phyloP scores from a whole-genome alignment of 208 protist genomes.

The Angomonas ambiguus region DNA sequence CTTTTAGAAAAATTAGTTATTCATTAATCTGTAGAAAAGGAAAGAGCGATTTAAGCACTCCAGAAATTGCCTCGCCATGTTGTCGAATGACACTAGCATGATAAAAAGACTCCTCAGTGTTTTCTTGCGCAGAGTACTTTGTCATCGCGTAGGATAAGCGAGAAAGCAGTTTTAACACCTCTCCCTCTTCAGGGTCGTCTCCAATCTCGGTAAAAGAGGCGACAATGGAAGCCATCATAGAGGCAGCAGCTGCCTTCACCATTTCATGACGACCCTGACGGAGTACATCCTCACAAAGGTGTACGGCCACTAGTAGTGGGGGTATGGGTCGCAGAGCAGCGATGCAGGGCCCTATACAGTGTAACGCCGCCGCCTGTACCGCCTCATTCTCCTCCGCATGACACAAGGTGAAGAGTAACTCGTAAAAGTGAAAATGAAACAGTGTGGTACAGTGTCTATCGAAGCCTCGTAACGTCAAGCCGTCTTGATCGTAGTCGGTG shows the following conservation, averaged over 20 bases:
- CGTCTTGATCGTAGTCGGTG: conserved; percentile 73
- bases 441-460: conserved; percentile 32
- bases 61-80: neutral
- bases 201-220: conserved; percentile 10
- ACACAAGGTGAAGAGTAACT: conserved; percentile 38
- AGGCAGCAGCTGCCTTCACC: conserved; percentile 74
- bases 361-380: conserved; percentile 67
- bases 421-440: conserved; percentile 23
- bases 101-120: neutral
- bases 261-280: conserved; percentile 51
- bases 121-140: neutral
- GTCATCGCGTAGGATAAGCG: conserved; percentile 17
- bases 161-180: conserved; percentile 32
- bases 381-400: conserved; percentile 18
- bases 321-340: conserved; percentile 50
- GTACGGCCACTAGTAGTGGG: conserved; percentile 27
- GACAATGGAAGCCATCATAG: conserved; percentile 38
- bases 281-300: conserved; percentile 73
- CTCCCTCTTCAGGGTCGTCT: conserved; percentile 17
- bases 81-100: neutral
- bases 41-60: neutral
- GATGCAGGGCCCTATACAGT: conserved; percentile 53
- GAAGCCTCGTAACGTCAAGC: conserved; percentile 62
- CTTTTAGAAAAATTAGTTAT: neutral
- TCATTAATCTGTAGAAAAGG: neutral